Base-by-base conservation (phyloP, 805 yeast species). In the Hanseniaspora guilliermondii region DNA sequence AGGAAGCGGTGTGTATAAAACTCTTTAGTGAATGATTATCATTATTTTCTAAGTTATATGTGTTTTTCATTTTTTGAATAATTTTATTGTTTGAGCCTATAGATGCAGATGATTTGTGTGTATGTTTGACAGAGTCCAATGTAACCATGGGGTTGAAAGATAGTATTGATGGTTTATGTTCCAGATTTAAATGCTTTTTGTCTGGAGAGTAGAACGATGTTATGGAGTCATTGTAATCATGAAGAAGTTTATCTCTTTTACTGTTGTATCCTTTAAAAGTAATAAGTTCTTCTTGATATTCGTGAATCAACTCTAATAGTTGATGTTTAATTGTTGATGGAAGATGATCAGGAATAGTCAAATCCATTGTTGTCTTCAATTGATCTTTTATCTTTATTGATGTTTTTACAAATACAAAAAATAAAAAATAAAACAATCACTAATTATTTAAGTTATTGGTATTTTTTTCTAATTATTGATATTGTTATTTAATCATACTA, bases 191-290 rank as follows among this genome's bases (percentile, higher is more conserved):
- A 27, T 11, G 47, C 4, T 24, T 37, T 17, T 48, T 25, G 14
- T 24, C 25, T n/a, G 37, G 32, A 38, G 40, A 12, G 4, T 37
- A 30, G 36, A 30, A 44, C 12, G 45, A 27, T 12, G 38, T 48
- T 14, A 38, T 38, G 2, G 40, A 25, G 7, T 24, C 27, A 1
- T 59, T 59, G 45, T 58, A 57, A 24, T 56, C 58, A 33, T 62
- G 62, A 30, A 68, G 40, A 3, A 68, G 17, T 27, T 58, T 60
- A 32, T 61, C 60, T 44, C 86, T 68, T 57, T 80, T 82, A 60
- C 77, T 82, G 42, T 72, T 70, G 63, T 81, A 85, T 1, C 93
- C 91, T 62, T 83, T 85, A 47, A 76, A 82, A 0, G 93, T 84
- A 55, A 85, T 69, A 56, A 81, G 82, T 1, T 87, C 91, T 36